Evolutionary conservation across 306 rosid species (phyloP), one percentile per base, ranked within the genome.

Genomic region (Cucumis cinereus): DNA sequence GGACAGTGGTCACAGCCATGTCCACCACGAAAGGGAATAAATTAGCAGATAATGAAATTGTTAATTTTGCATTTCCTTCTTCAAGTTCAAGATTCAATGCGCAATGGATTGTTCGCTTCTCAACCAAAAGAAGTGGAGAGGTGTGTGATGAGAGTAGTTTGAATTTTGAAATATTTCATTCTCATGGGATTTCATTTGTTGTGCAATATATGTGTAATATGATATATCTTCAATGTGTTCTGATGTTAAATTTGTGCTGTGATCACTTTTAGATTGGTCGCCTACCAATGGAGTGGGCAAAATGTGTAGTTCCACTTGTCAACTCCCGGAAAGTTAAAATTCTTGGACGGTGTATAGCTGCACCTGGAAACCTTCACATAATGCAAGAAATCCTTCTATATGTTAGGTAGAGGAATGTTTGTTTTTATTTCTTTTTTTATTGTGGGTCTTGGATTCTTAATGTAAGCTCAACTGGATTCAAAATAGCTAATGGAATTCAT

Each of bases 241-340:
- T 67, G n/a, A 63, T 9, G 24, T 35, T 17, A 19, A 63, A 17
- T 35, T 63, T 63, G 3, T 63, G 70, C 49, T 77, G 64, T 33
- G 63, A 19, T 63, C 78, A 73, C 38, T 7, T 74, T n/a, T 60
- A 93, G 98, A 90, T 93, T 80, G 98, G 98, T 77, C 81, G 97
- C 77, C 82, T 93, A 79, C 92, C 89, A 43, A 93, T 90, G 96
- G 96, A 90, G 72, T 90, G 96, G 98, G 95, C 89, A 13, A 89
- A 88, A 59, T 64, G 76, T 79, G 81, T 93, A 11, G 77, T 82
- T 79, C 96, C 95, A 2, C 93, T 90, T 73, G 78, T 89, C 55
- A 70, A 54, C 24, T 86, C 95, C 13, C 79, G 83, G 28, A 90
- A 79, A 78, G 90, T 93, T 67, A 86, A 62, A 83, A 83, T 85